These are phyloP conservation scores for Berberis thunbergii DNA, from an alignment of 164 flowering plant species.

Conservation along the genomic window DNA sequence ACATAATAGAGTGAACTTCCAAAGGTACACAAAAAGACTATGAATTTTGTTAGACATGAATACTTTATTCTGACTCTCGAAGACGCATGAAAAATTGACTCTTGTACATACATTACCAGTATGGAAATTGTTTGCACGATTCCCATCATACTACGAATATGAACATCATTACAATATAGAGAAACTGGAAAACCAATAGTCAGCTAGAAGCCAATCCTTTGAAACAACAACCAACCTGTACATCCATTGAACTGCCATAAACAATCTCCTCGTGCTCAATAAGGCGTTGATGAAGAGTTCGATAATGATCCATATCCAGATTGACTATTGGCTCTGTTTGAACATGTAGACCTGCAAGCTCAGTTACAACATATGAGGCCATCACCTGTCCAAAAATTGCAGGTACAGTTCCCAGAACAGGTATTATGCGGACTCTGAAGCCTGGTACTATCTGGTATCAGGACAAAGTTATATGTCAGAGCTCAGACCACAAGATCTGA, in stretches of 20 bases:
- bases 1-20: too few species aligned
- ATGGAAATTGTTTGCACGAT: too few species aligned
- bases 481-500: neutral
- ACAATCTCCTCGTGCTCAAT: conserved; percentile 87
- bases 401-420: conserved; percentile 90
- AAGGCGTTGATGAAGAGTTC: conserved; percentile 80
- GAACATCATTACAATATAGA: too few species aligned
- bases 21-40: too few species aligned
- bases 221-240: conserved; percentile 37
- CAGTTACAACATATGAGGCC: conserved; percentile 90
- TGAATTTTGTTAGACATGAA: too few species aligned
- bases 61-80: too few species aligned
- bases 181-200: too few species aligned
- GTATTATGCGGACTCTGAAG: conserved; percentile 91
- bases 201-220: too few species aligned
- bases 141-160: too few species aligned
- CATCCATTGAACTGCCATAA: conserved; percentile 59
- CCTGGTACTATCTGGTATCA: conserved; percentile 75
- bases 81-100: too few species aligned
- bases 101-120: too few species aligned
- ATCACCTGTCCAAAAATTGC: conserved; percentile 98
- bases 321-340: conserved; percentile 82
- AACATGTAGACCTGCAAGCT: conserved; percentile 70
- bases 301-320: conserved; percentile 78
- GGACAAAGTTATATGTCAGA: conserved; percentile 8